Evolutionary conservation across 2,329 filamentous ascomycete genomes (phyloP), one percentile per base, ranked within the genome.

Genomic region (Phaeophleospora eucalypticola): DNA sequence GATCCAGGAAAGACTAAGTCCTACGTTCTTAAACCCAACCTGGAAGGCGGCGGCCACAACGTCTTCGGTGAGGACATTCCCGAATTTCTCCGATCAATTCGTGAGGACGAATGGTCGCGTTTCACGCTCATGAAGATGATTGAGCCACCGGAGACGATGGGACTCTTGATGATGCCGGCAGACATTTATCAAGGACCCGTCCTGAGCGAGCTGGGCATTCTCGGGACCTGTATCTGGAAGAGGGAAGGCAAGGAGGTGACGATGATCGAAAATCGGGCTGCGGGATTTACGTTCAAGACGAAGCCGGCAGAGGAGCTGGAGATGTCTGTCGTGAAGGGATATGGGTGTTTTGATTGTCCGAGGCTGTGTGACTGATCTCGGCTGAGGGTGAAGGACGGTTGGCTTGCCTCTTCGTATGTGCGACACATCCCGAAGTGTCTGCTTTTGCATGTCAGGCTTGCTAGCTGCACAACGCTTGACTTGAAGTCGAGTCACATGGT

Each of bases 241-340:
- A 19, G 35, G 15, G 29, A 34, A 0, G 16, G 21, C 17, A 40
- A 9, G 9, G 36, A 39, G 9, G 51, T 58, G 3, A 48, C 64
- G 14, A 55, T 72, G n/a, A 35, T 70, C n/a, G 43, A 52, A 17
- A 73, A 71, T 46, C 45, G 53, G 10, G 53, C 54, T 12, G 62
- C 52, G 3, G 67, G 68, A 1, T 75, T 71, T 70, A 68, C 65
- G 3, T 70, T 74, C 50, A 74, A 75, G 51, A 71, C 68, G 4
- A 74, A 74, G 51, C 58, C 65, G 43, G 51, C 52, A 0, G 53
- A 62, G 17, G 53, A 72, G 2, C 56, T 74, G 44, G 70, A 74
- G 49, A 73, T 75, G 70, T 73, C 68, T 52, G 71, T 74, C 21
- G 67, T 72, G 2, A 75, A 74, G 49, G 70, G 72, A 0, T 71